A percentile compares a stretch with the other conserved stretches of the same genome.
These are phyloP conservation scores for Kluyveromyces marxianus DNA, from an alignment of 1,139 yeast species.

Conservation along the genomic window DNA sequence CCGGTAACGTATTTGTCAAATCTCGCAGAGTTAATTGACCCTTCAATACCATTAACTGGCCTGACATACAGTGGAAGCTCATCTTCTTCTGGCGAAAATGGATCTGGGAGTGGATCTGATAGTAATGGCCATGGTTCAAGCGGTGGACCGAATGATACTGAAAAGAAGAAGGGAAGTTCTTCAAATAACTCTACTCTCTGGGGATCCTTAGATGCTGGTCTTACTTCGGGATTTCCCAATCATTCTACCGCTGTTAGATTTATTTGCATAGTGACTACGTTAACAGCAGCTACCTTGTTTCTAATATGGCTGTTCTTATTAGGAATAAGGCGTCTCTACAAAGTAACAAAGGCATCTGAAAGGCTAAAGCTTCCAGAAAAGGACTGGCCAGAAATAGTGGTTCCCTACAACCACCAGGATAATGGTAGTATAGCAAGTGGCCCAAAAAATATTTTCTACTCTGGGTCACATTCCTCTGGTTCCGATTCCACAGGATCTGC, in stretches of 20 bases:
- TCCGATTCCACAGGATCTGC: not conserved
- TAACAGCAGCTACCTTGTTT: conserved; percentile 1
- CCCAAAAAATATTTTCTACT: not conserved
- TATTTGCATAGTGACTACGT: conserved; percentile 8
- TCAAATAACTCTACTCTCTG: not conserved
- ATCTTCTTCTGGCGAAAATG: conserved; percentile 5
- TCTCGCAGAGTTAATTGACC: conserved; percentile 51
- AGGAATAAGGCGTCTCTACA: conserved; percentile 5
- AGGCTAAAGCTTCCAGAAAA: conserved; percentile 4
- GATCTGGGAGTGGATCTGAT: not conserved
- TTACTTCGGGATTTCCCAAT: not conserved
- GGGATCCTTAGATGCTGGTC: conserved; percentile 4
- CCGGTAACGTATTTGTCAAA: conserved; percentile 40
- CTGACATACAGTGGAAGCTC: conserved; percentile 24
- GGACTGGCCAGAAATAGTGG: conserved; percentile 1
- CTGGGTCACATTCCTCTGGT: not conserved
- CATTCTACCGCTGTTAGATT: conserved; percentile 1
- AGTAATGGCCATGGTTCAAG: not conserved
- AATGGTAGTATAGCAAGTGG: not conserved
- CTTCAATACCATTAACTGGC: conserved; percentile 53
- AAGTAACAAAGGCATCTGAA: not conserved
- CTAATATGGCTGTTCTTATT: conserved; percentile 7
- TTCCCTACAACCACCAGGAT: conserved; percentile 2
- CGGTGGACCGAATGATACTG: not conserved
- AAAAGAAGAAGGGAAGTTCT: not conserved